Evolutionary conservation across 1,139 yeast species (phyloP), one percentile per base, ranked within the genome.

Genomic region (Yamadazyma aaseri): DNA sequence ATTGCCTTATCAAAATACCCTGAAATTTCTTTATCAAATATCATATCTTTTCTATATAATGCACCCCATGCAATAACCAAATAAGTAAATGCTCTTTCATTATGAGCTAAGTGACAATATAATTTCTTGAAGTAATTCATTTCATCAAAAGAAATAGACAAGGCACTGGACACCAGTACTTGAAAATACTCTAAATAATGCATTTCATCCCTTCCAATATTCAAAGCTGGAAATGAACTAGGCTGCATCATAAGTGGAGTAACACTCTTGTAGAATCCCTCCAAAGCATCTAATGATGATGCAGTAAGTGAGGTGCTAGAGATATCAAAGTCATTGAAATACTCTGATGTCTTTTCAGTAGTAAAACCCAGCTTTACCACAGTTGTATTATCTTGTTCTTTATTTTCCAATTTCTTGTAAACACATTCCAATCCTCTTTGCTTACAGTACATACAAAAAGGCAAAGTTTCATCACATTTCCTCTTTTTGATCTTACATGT

Each of bases 51-150:
- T 6, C 38, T 33, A 37, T 48, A 51, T 4, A 53, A 35, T 5
- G 53, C 56, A 7, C 58, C 58, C 79, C 78, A 73, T 0, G 73
- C 73, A 1, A 73, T 66, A 8, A 72, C 42, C 2, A 70, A 68
- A 41, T 65, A 58, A 35, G 68, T 54, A 18, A 68, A 54, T 2
- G 67, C 50, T 29, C 61, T 69, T 34, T 70, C 67, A 9, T 50
- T 49, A 12, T 58, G 47, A 1, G 76, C 73, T 10, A 69, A 46
- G 9, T 59, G 53, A 31, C 67, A 46, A 28, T 67, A 67, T 16
- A 73, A 68, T 35, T 68, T 62, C 21, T 62, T 47, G 38, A 66
- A 72, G 44, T 66, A 72, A 45, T 71, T 71, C 32, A 63, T 7
- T 62, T 64, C 56, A 11, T 52, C 58, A 1, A 60, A 54, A 13